Percentiles rank a stretch among this genome's conserved stretches.
These are phyloP conservation scores for Macrophomina tecta DNA, from an alignment of 2,329 filamentous ascomycete species.

Conservation along the genomic window DNA sequence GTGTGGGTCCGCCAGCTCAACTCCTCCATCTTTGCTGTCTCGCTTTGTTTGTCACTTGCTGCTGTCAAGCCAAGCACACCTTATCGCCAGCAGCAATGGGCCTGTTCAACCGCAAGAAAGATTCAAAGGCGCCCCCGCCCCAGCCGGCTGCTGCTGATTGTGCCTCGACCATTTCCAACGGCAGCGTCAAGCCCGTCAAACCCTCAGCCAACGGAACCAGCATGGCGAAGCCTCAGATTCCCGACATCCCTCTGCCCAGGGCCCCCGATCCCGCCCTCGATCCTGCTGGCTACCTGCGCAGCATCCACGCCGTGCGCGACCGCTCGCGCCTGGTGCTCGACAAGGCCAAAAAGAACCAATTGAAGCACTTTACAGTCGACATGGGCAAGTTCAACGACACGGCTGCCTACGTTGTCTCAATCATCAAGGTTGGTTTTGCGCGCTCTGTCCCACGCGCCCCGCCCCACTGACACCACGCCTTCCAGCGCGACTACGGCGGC, in stretches of 20 bases:
- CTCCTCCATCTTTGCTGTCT: slow-evolving; percentile 17
- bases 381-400: slow-evolving; percentile 83
- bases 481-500: slow-evolving; percentile 71
- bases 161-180: slow-evolving; percentile 53
- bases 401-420: slow-evolving; percentile 84
- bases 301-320: slow-evolving; percentile 86
- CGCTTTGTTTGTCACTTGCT: slow-evolving; percentile 26
- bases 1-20: slow-evolving; percentile 24
- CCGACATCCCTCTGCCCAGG: slow-evolving; percentile 80
- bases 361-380: slow-evolving; percentile 89
- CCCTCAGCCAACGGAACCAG: slow-evolving; percentile 46
- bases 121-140: slow-evolving; percentile 47
- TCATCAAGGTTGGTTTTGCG: slow-evolving; percentile 77
- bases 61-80: slow-evolving; percentile 22
- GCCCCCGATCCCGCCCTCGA: slow-evolving; percentile 87
- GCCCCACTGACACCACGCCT: not conserved
- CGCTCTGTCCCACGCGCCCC: not conserved
- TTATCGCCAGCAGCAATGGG: slow-evolving; percentile 49
- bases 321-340: slow-evolving; percentile 74
- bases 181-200: slow-evolving; percentile 56
- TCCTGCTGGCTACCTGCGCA: slow-evolving; percentile 88
- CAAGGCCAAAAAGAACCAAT: slow-evolving; percentile 76
- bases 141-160: slow-evolving; percentile 35
- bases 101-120: slow-evolving; percentile 58
- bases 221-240: slow-evolving; percentile 56